Evolutionary conservation across 1,284 basidiomycete species (phyloP), one percentile per base, ranked within the genome.

Genomic region (Naganishia sp.): DNA sequence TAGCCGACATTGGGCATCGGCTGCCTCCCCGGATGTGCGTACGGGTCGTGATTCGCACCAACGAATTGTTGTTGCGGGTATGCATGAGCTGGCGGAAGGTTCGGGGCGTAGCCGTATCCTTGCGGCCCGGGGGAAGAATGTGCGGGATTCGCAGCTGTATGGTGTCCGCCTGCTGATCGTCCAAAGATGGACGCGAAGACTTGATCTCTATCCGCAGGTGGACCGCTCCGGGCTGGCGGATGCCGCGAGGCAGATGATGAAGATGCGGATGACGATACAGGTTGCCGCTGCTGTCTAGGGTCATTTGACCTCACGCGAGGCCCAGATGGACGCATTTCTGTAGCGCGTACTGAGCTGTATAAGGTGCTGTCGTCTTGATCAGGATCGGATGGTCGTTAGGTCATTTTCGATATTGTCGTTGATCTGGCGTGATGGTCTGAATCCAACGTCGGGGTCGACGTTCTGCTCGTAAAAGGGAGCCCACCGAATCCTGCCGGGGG

Each of bases 161-260:
- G 79, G 72, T 80, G 79, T 0, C 72, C 75, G 6, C 73, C 77
- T 6, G 78, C 74, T 25, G 78, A 76, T 33, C 78, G 63, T 18
- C 79, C 79, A 68, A 80, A 80, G 71, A 80, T 80, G 69, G 75
- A 78, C 60, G 79, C 78, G 67, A 80, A 80, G 9, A 74, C 78
- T 54, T 79, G 76, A 69, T 77, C 65, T 23, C 68, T 60, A 61
- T 69, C 65, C 18, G 63, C 65, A 21, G 59, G 25, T 18, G 39
- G 39, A 18, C 64, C 45, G 18, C 48, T 33, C 28, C 46, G 48
- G 52, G n/a, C 48, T 52, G 59, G 42, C 39, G 59, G 59, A 36
- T 44, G 50, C 48, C 43, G 52, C 18, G 61, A 53, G 28, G 53
- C 33, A 9, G 61, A 45, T 16, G 59, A 61, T 15, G 59, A 16